Evolutionary conservation across 1,284 basidiomycete genomes (phyloP).

Genomic region (Polyporus tsugae): DNA sequence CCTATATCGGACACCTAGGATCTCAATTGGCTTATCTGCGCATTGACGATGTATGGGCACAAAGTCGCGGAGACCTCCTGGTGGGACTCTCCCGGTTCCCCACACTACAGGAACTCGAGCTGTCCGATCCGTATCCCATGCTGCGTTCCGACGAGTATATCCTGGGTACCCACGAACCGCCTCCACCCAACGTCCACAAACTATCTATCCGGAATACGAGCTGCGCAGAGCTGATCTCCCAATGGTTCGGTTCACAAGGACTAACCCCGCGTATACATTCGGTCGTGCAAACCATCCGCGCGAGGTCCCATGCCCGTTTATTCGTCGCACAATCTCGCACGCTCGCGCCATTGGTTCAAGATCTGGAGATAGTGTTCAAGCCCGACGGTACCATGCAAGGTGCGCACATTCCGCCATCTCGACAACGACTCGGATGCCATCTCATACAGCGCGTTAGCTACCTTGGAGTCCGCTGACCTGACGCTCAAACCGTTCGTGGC

Average conservation of each 20-base stretch:
- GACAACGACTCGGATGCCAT: background rate
- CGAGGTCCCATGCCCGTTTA: background rate
- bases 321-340: conserved; percentile 6
- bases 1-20: background rate
- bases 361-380: conserved; percentile 19
- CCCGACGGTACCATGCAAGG: conserved; percentile 24
- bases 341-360: conserved; percentile 12
- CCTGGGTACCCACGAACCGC: background rate
- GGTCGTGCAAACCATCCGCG: conserved; percentile 7
- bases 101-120: conserved; percentile 11
- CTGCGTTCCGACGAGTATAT: background rate
- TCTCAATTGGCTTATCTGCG: conserved; percentile 3
- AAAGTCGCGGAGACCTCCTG: background rate
- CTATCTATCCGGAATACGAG: conserved; percentile 1
- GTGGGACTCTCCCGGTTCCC: conserved; percentile 8
- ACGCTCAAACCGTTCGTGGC: conserved; percentile 22
- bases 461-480: conserved; percentile 25
- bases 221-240: conserved; percentile 5
- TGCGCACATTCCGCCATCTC: background rate
- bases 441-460: conserved; percentile 8
- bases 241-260: conserved; percentile 8
- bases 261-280: conserved; percentile 6
- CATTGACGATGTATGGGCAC: background rate
- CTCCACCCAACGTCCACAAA: conserved; percentile 10
- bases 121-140: background rate